Conservation (phyloP, 192 early-diverging fungal species). For the Dimargaris verticillata region DNA sequence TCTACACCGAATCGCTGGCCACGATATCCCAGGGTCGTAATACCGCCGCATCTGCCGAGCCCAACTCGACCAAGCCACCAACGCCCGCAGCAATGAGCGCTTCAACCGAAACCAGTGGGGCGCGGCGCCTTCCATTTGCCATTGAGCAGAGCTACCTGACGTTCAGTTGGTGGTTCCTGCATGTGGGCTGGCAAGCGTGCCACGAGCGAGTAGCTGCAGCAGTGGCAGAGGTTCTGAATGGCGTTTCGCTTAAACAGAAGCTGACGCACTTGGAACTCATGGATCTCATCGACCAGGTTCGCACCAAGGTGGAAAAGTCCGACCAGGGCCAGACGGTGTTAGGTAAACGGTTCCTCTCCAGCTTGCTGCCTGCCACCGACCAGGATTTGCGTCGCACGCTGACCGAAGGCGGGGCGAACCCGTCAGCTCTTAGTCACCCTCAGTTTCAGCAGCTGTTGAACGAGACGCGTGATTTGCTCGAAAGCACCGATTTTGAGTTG, state of each 20-base stretch:
- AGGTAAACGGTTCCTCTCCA: neutral
- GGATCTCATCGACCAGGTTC: constrained; percentile 33
- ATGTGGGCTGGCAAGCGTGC: constrained; percentile 66
- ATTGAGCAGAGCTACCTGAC: constrained; percentile 75
- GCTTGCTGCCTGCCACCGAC: neutral
- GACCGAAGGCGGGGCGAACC: neutral
- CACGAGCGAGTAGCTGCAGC: constrained; percentile 47
- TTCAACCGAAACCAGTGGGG: constrained; percentile 15
- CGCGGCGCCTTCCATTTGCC: constrained; percentile 28
- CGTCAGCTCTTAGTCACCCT: neutral
- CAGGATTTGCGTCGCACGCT: neutral
- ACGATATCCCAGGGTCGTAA: constrained; percentile 20
- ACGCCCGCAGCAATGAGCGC: neutral
- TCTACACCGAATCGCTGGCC: constrained; percentile 63
- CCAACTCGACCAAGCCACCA: neutral
- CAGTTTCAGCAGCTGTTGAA: constrained; percentile 52
- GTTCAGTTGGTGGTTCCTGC: constrained; percentile 81
- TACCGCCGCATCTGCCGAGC: constrained; percentile 16
- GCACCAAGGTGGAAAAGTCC: constrained; percentile 35
- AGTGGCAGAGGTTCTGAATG: constrained; percentile 32
- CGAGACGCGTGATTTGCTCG: constrained; percentile 79
- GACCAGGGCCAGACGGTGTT: constrained; percentile 10
- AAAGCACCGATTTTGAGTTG: constrained; percentile 30
- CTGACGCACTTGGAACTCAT: constrained; percentile 42
- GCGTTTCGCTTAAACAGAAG: constrained; percentile 44